Evolutionary conservation across 148 eudicot genomes (phyloP).

Genomic region (Rhododendron mucronatum): DNA sequence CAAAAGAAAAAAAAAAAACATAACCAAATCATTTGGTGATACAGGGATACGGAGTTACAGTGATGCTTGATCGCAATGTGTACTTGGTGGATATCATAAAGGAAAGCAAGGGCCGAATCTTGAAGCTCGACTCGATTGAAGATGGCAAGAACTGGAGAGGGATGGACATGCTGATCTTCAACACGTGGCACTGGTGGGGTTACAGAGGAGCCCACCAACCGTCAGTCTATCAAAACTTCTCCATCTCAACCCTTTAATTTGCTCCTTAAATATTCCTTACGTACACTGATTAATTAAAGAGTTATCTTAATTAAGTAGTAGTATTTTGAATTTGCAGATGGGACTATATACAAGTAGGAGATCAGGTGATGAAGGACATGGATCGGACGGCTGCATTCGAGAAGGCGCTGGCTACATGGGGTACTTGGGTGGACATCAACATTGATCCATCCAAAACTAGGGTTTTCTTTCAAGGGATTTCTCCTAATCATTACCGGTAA

Average conservation of each 20-base stretch:
- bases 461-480: slow-evolving; percentile 83
- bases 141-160: slow-evolving; percentile 36
- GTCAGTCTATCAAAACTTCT: background rate
- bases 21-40: background rate
- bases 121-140: slow-evolving; percentile 39
- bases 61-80: slow-evolving; percentile 29
- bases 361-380: slow-evolving; percentile 57
- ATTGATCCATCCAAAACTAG: slow-evolving; percentile 50
- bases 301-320: no score
- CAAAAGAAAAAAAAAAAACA: no score
- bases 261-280: background rate
- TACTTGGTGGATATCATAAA: slow-evolving; percentile 32
- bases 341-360: slow-evolving; percentile 59
- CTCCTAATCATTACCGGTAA: slow-evolving; percentile 86
- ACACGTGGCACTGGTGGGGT: slow-evolving; percentile 72
- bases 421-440: slow-evolving; percentile 64
- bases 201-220: background rate
- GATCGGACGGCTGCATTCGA: slow-evolving; percentile 57
- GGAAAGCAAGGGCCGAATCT: slow-evolving; percentile 18
- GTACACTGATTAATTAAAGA: no score
- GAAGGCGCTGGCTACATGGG: slow-evolving; percentile 75
- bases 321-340: slow-evolving; percentile 42
- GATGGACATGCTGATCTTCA: slow-evolving; percentile 42
- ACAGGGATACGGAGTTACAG: slow-evolving; percentile 6
- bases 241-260: no score